Conservation (phyloP, 495 filamentous ascomycete species). For the Staphylotrichum longicolle region DNA sequence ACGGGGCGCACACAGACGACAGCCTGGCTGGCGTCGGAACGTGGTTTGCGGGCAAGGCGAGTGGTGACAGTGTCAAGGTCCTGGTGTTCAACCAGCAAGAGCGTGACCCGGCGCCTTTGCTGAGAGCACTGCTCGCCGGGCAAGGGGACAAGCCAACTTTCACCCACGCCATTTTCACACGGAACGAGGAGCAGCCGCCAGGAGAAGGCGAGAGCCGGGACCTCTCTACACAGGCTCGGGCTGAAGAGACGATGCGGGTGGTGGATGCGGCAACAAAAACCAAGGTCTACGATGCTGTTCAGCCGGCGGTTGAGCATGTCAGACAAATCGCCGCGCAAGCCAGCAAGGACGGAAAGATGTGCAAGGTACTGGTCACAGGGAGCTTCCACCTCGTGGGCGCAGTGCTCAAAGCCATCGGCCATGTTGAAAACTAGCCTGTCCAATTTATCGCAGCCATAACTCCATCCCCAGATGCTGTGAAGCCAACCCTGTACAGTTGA, state of each 20-base stretch:
- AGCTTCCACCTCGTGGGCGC: constrained; percentile 88
- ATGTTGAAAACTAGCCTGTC: constrained; percentile 30
- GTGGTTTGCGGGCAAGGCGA: constrained; percentile 61
- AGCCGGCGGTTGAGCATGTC: constrained; percentile 32
- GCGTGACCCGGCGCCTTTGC: constrained; percentile 63
- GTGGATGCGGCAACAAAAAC: constrained; percentile 23
- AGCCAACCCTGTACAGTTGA: constrained; percentile 24
- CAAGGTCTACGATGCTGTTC: constrained; percentile 29
- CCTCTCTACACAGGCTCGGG: constrained; percentile 36
- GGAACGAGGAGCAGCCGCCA: constrained; percentile 38
- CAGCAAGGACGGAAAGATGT: constrained; percentile 18
- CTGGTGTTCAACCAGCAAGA: constrained; percentile 96
- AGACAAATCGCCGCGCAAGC: constrained; percentile 19
- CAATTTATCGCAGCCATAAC: constrained; percentile 11
- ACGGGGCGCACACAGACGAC: constrained; percentile 86
- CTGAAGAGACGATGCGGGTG: constrained; percentile 27
- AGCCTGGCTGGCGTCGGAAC: constrained; percentile 67
- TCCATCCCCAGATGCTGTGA: constrained; percentile 17
- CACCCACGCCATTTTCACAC: constrained; percentile 41
- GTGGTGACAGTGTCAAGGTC: constrained; percentile 35
- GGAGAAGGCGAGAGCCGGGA: constrained; percentile 30
- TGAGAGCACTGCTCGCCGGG: constrained; percentile 46
- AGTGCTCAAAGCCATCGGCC: constrained; percentile 71
- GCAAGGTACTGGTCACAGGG: constrained; percentile 64
- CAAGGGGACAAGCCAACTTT: constrained; percentile 24